Evolutionary conservation across 2,329 filamentous ascomycete species (phyloP), one percentile per base, ranked within the genome.

Genomic region (Hymenoscyphus fraxineus): DNA sequence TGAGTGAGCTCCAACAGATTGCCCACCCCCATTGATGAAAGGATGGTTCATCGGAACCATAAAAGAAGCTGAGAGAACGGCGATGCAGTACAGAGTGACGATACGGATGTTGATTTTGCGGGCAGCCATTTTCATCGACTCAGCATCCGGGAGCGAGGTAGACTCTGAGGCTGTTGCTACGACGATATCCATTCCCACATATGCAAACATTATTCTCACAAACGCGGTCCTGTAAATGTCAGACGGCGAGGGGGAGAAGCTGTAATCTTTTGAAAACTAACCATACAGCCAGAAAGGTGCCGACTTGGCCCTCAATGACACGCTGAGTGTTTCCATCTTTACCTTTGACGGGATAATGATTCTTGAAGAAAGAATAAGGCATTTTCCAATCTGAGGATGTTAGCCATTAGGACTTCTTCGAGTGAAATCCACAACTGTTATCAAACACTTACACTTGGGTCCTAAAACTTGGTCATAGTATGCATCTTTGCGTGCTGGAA

Each of bases 41-140:
- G 75, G 74, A 63, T 79, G 77, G 35, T 77, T 71, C 60, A 65
- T 68, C 4, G 77, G 77, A 2, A 79, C 77, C 22, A 77, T 71
- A 22, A 77, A 79, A 9, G 71, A 73, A 10, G 68, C 68, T 6
- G 67, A 67, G 0, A 74, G 59, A 59, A 75, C 71, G 6, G 68
- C 70, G 31, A 74, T 59, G 1, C 67, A 58, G 31, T 76, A 76
- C 5, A 76, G 62, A 2, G 67, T 68, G 57, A 78, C 70, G 44
- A 78, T 73, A 61, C 77, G 76, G 13, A 78, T 72, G 63, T 73
- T 74, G 63, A 78, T 77, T 62, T 79, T 79, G 51, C 77, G 70
- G 15, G 76, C 74, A 2, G 74, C 77, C 76, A 79, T 78, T 64
- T 79, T 79, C 73, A 78, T 78, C 63, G 72, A 76, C 62, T 78